Evolutionary conservation across 345 rosid genomes (phyloP).

Genomic region (Triadica sebifera): DNA sequence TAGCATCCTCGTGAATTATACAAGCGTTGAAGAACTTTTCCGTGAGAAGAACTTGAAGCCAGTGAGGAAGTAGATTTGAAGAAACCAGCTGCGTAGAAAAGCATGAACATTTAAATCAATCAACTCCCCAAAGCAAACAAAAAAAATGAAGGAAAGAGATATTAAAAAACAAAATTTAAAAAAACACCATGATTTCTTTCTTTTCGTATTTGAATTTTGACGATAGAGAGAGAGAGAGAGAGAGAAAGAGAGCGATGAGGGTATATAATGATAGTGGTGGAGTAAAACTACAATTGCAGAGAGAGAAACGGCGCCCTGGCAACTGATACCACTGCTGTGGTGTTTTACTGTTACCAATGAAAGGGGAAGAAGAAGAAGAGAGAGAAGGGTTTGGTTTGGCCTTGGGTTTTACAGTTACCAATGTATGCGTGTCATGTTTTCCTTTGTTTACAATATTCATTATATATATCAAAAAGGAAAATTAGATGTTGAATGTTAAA

Average conservation of each 20-base stretch:
- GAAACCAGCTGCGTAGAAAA: conserved; percentile 25
- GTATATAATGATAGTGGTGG: conserved; percentile 18
- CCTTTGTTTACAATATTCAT: too few relatives aligned
- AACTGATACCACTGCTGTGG: background rate
- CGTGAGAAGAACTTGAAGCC: conserved; percentile 58
- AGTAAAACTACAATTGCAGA: conserved; percentile 21
- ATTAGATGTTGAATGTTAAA: too few relatives aligned
- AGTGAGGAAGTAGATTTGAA: conserved; percentile 32
- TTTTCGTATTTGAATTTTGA: conserved; percentile 10
- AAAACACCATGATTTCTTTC: conserved; percentile 34
- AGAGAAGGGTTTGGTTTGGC: background rate
- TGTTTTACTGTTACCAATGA: conserved; percentile 15
- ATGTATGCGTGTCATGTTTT: background rate
- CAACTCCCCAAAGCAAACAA: background rate
- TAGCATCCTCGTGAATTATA: conserved; percentile 51
- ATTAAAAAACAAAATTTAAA: background rate
- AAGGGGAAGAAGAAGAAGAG: background rate
- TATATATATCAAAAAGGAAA: too few relatives aligned
- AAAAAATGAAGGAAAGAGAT: background rate
- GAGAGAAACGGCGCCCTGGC: conserved; percentile 25
- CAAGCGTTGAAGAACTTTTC: conserved; percentile 91
- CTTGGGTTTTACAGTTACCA: too few relatives aligned
- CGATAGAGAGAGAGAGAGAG: conserved; percentile 5
- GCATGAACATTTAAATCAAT: background rate
- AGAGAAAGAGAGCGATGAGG: conserved; percentile 8